Percentiles rank a stretch among this genome's conserved stretches.
phyloP scores from a whole-genome alignment of 495 filamentous ascomycete genomes.

The Pseudevernia furfuracea region DNA sequence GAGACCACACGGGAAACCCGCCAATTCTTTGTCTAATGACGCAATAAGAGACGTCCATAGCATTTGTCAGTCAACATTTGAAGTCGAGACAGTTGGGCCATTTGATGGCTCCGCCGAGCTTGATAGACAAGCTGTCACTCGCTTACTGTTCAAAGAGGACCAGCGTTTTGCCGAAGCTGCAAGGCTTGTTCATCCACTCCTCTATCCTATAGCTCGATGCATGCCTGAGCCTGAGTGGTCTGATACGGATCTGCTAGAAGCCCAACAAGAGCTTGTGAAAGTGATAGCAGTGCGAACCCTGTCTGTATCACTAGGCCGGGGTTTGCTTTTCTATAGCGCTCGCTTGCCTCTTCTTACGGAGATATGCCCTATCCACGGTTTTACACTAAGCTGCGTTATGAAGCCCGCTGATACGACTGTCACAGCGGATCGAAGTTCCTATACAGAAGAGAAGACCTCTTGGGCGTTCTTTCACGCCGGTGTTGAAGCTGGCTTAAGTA shows the following conservation, averaged over 20 bases:
- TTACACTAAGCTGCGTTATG: constrained; percentile 81
- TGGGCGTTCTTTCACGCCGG: constrained; percentile 99
- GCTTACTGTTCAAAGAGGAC: constrained; percentile 84
- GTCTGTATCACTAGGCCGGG: constrained; percentile 76
- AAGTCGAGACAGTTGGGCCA: constrained; percentile 49
- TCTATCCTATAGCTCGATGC: constrained; percentile 67
- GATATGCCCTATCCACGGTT: constrained; percentile 76
- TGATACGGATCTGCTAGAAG: constrained; percentile 80
- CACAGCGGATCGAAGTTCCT: constrained; percentile 70
- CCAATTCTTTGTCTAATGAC: constrained; percentile 49
- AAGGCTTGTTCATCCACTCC: constrained; percentile 67
- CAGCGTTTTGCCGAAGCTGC: constrained; percentile 76
- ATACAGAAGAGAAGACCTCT: constrained; percentile 88
- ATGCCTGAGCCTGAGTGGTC: constrained; percentile 68
- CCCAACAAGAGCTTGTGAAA: constrained; percentile 83
- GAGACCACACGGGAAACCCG: constrained; percentile 33
- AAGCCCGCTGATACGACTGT: constrained; percentile 85
- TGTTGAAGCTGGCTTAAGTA: constrained; percentile 80
- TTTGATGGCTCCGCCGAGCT: constrained; percentile 64
- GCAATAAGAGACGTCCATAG: constrained; percentile 66
- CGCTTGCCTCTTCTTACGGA: constrained; percentile 82
- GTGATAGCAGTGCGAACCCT: constrained; percentile 78
- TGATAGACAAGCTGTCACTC: constrained; percentile 72
- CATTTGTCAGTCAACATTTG: constrained; percentile 55
- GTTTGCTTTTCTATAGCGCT: constrained; percentile 74